phyloP scores from a whole-genome alignment of 2,329 filamentous ascomycete species.

The Fusarium circinatum region DNA sequence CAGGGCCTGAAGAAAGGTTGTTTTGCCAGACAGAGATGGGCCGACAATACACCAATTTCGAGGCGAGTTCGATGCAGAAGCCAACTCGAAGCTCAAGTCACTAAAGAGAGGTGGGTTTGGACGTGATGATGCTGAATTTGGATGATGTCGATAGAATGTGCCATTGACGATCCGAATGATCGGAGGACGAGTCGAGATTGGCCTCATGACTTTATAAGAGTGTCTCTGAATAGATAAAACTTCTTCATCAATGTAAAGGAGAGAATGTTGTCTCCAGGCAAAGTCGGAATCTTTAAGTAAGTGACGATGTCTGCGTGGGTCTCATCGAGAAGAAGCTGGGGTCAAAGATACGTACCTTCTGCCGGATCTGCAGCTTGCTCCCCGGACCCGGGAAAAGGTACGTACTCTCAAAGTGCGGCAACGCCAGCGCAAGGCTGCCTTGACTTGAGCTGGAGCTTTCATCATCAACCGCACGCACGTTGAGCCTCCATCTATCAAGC shows the following conservation, averaged over 20 bases:
- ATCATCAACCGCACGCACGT: slow-evolving; percentile 33
- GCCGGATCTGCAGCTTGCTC: slow-evolving; percentile 18
- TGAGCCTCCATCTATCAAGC: neutral
- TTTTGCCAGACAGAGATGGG: slow-evolving; percentile 80
- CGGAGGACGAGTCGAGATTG: slow-evolving; percentile 57
- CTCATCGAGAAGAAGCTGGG: slow-evolving; percentile 1
- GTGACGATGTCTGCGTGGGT: slow-evolving; percentile 31
- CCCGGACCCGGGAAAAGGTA: slow-evolving; percentile 25
- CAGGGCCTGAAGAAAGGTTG: slow-evolving; percentile 82
- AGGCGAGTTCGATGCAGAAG: slow-evolving; percentile 60
- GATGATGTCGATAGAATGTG: slow-evolving; percentile 85
- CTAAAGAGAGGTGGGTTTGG: slow-evolving; percentile 80
- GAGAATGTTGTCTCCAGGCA: slow-evolving; percentile 8
- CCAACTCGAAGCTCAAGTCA: slow-evolving; percentile 75
- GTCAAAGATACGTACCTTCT: neutral
- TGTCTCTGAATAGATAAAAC: neutral
- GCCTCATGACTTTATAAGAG: slow-evolving; percentile 50
- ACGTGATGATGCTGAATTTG: slow-evolving; percentile 59
- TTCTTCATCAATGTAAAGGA: slow-evolving; percentile 17
- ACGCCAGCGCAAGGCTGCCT: slow-evolving; percentile 40
- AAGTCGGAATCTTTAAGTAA: slow-evolving; percentile 34
- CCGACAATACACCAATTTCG: slow-evolving; percentile 88
- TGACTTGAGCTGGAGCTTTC: slow-evolving; percentile 38
- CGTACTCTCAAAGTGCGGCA: slow-evolving; percentile 30
- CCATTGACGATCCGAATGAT: slow-evolving; percentile 79